Conservation (phyloP, 306 rosid species). For the Geum urbanum region DNA sequence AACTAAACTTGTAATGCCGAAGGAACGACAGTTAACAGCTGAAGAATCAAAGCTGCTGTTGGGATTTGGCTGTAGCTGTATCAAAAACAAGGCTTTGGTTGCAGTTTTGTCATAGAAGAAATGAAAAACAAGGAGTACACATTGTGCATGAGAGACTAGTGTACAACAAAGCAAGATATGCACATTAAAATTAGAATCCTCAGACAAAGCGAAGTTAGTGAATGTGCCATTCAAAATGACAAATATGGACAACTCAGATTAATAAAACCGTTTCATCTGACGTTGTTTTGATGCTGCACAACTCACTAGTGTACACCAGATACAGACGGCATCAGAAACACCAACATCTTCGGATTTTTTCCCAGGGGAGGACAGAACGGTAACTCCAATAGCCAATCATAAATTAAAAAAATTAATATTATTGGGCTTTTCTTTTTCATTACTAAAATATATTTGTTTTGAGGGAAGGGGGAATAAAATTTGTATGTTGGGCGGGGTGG, state of each 20-base stretch:
- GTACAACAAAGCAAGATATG: background rate
- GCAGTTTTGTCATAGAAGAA: background rate
- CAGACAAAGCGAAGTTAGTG: background rate
- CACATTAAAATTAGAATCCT: background rate
- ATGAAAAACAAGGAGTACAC: background rate
- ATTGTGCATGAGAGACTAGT: background rate
- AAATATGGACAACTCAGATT: background rate
- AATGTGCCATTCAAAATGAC: slow-evolving; percentile 17
- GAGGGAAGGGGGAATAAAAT: too few species aligned
- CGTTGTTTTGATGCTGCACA: background rate
- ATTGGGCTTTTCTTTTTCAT: too few species aligned
- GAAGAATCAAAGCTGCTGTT: too few species aligned
- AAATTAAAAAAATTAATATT: background rate
- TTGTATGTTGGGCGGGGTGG: too few species aligned
- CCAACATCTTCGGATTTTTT: background rate
- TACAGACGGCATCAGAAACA: background rate
- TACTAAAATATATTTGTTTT: too few species aligned
- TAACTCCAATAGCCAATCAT: background rate
- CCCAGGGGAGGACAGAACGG: background rate
- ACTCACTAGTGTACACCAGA: background rate
- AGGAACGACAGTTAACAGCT: too few species aligned
- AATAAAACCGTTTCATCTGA: background rate
- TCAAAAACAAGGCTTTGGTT: background rate
- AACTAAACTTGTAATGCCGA: too few species aligned
- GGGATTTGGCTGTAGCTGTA: too few species aligned